These are phyloP conservation scores for carrot (Daucus carota) DNA, from an alignment of 129 eudicot genomes.

Conservation along the genomic window DH1_v3.0 NC_030385.2:37173001-37173500, in stretches of 20 bases:
- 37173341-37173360: conserved; percentile 52
- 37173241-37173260: conserved; percentile 23
- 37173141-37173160: conserved; percentile 82
- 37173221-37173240: conserved; percentile 40
- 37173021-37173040: conserved; percentile 67
- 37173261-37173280: conserved; percentile 20
- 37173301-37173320: conserved; percentile 36
- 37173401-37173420: conserved; percentile 46
- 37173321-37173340: conserved; percentile 57
- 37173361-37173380: conserved; percentile 41
- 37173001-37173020: conserved; percentile 48
- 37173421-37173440: neutral
- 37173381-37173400: conserved; percentile 59
- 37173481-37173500: conserved; percentile 78
- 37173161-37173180: conserved; percentile 46
- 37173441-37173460: neutral
- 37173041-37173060: conserved; percentile 55
- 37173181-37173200: conserved; percentile 80
- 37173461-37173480: conserved; percentile 21
- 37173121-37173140: conserved; percentile 76
- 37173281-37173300: conserved; percentile 24
- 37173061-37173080: conserved; percentile 59
- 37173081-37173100: conserved; percentile 73
- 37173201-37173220: conserved; percentile 72
- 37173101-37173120: conserved; percentile 88